Conservation (phyloP, 176 grass and related monocot species). For the barley (Hordeum vulgare) region MorexV3_pseudomolecules_assembly NC_058524.1:15405264-15405763, state of each 20-base stretch:
- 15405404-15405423: not conserved
- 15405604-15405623: conserved; percentile 16
- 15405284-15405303: not conserved
- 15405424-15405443: not conserved
- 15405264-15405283: not conserved
- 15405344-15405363: not conserved
- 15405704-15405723: conserved; percentile 60
- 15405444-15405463: conserved; percentile 40
- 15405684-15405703: conserved; percentile 81
- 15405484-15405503: conserved; percentile 83
- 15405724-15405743: conserved; percentile 8
- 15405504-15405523: conserved; percentile 71
- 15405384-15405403: not conserved
- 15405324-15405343: not conserved
- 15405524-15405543: conserved; percentile 80
- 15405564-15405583: conserved; percentile 69
- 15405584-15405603: conserved; percentile 75
- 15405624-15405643: conserved; percentile 36
- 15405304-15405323: not conserved
- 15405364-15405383: not conserved
- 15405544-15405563: conserved; percentile 62
- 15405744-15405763: not conserved
- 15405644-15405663: conserved; percentile 47
- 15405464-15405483: conserved; percentile 50
- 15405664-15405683: conserved; percentile 65